Base-by-base conservation (phyloP, 2,329 filamentous ascomycete species). In the Phoma sp. region DNA sequence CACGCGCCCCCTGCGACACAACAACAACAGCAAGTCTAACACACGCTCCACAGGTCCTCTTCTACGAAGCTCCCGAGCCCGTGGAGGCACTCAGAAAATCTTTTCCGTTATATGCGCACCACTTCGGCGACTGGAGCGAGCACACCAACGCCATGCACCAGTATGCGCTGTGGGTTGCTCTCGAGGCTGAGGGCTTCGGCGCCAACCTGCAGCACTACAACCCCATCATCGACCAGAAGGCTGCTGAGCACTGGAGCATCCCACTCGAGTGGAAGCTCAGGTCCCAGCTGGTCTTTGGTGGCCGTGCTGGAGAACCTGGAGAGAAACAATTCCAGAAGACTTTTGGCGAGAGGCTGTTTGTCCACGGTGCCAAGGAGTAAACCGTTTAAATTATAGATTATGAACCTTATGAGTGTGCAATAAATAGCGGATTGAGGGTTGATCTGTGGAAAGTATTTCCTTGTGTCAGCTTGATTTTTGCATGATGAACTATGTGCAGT, bases 141-240 rank as follows among this genome's bases (percentile, higher is more conserved):
- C 91, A 96, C 78, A 86, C 87, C 59, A 84, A 83, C 73, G 93
- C 84, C 75, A 96, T 96, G 86, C 84, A 90, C 70, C 90, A 96
- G 80, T 89, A 85, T 77, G 80, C 86, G 61, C 73, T 91, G 64
- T 96, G 92, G 92, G 88, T 87, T 14, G 89, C 88, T 4, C 85
- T 96, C 52, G 89, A 93, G 78, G 82, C 87, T 57, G 91, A 95
- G 73, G 91, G 92, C 27, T 84, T 96, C 52, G 91, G 91, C 62
- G 89, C 88, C 72, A 96, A 93, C 82, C 83, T 96, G 47, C 92
- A 96, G 82, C 92, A 96, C 80, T 96, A 96, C 82, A 95, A 91
- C 83, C 91, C 91, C 18, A 77, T 96, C 54, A 85, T 96, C 65
- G 89, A 96, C 77, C 81, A 82, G 61, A 85, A 87, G 78, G 88